Conservation (phyloP, 2,329 filamentous ascomycete genomes). For the Penicillium sp. region DNA sequence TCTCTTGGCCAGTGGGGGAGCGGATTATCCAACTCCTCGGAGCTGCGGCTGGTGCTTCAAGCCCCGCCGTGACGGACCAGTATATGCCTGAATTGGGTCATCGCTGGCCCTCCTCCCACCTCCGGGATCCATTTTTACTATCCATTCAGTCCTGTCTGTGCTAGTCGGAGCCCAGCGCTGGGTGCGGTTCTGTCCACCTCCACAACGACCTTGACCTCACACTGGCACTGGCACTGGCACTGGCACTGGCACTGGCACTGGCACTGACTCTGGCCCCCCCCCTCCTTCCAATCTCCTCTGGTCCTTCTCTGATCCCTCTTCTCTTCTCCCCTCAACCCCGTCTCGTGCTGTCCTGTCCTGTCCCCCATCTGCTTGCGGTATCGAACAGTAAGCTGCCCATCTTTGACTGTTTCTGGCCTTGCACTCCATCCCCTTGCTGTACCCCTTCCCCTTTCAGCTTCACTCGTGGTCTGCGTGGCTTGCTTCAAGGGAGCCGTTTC, state of each 20-base stretch:
- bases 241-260: neutral
- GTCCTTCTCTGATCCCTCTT: conserved; percentile 6
- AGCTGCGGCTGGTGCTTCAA: neutral
- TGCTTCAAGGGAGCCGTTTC: neutral
- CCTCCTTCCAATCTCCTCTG: neutral
- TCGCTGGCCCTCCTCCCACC: neutral
- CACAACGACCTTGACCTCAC: neutral
- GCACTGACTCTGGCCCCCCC: neutral
- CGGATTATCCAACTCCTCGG: neutral
- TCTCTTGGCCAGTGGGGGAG: conserved; percentile 4
- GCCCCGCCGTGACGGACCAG: conserved; percentile 10
- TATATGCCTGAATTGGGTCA: conserved; percentile 9
- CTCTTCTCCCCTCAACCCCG: conserved; percentile 1
- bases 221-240: neutral
- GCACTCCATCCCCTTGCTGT: neutral
- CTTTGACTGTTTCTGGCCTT: neutral
- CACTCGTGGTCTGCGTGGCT: neutral
- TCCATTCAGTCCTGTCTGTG: neutral
- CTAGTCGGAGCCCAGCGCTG: neutral
- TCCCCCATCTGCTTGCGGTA: conserved; percentile 4
- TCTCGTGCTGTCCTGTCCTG: neutral
- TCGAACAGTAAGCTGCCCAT: conserved; percentile 16
- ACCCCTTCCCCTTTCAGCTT: neutral
- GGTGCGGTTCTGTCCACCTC: neutral
- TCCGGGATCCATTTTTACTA: neutral